Conservation (phyloP, 192 early-diverging fungal species). For the Geranomyces michiganensis region DNA sequence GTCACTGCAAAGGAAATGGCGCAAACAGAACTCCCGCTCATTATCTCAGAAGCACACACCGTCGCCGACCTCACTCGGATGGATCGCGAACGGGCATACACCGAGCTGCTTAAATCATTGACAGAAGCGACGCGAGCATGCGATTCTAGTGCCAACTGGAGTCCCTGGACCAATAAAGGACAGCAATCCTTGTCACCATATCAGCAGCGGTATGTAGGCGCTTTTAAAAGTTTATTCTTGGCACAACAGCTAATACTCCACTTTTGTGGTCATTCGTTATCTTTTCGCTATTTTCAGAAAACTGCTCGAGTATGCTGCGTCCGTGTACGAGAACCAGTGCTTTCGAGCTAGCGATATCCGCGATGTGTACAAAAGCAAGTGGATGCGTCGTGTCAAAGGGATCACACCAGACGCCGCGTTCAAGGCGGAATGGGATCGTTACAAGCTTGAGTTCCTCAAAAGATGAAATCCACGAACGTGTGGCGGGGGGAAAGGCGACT, state of each 20-base stretch:
- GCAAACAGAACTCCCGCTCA: constrained; percentile 9
- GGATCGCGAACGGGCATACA: constrained; percentile 18
- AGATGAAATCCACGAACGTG: neutral
- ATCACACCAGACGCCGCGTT: neutral
- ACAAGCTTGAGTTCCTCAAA: neutral
- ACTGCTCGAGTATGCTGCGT: neutral
- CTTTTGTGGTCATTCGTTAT: neutral
- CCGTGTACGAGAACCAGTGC: neutral
- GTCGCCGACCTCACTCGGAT: constrained; percentile 9
- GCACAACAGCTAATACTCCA: neutral
- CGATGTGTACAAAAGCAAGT: constrained; percentile 12
- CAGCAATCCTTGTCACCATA: neutral
- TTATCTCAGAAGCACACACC: neutral
- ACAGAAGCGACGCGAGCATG: neutral
- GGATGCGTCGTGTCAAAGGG: constrained; percentile 11
- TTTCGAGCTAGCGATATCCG: neutral
- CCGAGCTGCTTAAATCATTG: constrained; percentile 1
- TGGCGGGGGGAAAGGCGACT: too few species aligned
- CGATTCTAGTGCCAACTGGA: neutral
- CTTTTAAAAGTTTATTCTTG: neutral
- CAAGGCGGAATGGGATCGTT: neutral
- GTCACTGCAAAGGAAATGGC: constrained; percentile 23
- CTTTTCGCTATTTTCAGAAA: neutral
- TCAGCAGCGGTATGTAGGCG: neutral
- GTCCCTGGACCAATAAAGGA: too few species aligned